phyloP scores from a whole-genome alignment of 306 rosid species.

The Rosa multiflora region DNA sequence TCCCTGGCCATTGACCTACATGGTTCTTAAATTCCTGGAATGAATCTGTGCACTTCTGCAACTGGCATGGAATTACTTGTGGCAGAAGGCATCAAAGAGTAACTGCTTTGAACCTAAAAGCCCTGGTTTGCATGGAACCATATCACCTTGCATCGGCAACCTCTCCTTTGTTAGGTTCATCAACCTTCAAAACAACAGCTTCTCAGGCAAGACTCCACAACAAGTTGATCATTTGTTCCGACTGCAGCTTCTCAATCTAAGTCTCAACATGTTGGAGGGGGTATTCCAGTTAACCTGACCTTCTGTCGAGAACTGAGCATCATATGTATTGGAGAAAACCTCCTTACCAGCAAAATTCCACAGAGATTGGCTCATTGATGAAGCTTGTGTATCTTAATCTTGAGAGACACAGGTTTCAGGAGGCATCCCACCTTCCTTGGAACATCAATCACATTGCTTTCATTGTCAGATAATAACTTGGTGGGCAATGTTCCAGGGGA shows the following conservation, averaged over 20 bases:
- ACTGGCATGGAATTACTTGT: constrained; percentile 52
- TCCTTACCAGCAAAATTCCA: constrained; percentile 21
- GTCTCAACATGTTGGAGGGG: constrained; percentile 31
- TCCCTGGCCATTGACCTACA: constrained; percentile 21
- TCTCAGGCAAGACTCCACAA: constrained; percentile 31
- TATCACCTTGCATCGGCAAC: constrained; percentile 45
- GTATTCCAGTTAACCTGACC: constrained; percentile 35
- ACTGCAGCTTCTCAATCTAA: neutral
- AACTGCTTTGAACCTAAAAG: constrained; percentile 14
- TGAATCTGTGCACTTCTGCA: constrained; percentile 33
- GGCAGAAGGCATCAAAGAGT: constrained; percentile 33
- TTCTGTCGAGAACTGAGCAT: neutral
- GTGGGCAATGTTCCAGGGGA: constrained; percentile 36
- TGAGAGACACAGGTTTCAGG: constrained; percentile 22
- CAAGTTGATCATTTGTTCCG: constrained; percentile 22
- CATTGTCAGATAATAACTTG: neutral
- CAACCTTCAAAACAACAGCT: constrained; percentile 17
- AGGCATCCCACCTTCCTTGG: constrained; percentile 30
- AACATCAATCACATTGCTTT: constrained; percentile 9
- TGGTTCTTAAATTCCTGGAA: constrained; percentile 39
- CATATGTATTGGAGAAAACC: neutral
- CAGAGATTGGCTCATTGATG: constrained; percentile 12
- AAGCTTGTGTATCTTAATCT: constrained; percentile 19
- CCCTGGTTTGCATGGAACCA: constrained; percentile 22
- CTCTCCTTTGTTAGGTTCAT: constrained; percentile 26